phyloP scores from a whole-genome alignment of 768 basidiomycete species.

The Phallus indusiatus region DNA sequence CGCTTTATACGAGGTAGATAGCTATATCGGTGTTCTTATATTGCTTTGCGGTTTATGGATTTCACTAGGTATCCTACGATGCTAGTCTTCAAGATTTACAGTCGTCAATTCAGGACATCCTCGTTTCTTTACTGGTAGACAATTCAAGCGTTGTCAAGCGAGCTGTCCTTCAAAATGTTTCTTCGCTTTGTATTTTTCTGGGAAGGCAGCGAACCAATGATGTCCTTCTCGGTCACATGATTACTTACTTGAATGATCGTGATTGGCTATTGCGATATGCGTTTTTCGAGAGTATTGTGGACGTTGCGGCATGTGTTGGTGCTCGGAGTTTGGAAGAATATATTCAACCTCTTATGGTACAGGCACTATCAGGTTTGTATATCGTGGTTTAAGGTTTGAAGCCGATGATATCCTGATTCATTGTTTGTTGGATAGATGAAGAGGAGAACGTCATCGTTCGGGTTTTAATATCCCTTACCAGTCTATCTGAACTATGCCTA shows the following conservation, averaged over 20 bases:
- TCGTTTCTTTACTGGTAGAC: constrained; percentile 81
- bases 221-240: constrained; percentile 78
- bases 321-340: constrained; percentile 90
- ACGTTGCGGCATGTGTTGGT: constrained; percentile 90
- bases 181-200: constrained; percentile 85
- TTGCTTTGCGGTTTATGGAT: constrained; percentile 26
- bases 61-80: constrained; percentile 80
- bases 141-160: constrained; percentile 85
- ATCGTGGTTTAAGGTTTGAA: neutral
- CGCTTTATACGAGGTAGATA: constrained; percentile 66
- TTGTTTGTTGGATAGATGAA: constrained; percentile 47
- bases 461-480: constrained; percentile 80
- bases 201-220: constrained; percentile 92
- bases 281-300: constrained; percentile 94
- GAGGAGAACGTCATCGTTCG: constrained; percentile 92
- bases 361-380: constrained; percentile 77
- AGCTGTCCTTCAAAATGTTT: constrained; percentile 79
- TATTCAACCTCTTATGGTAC: constrained; percentile 92
- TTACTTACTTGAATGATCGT: constrained; percentile 60
- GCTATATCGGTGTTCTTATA: constrained; percentile 16
- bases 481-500: constrained; percentile 80
- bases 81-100: constrained; percentile 80
- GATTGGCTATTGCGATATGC: constrained; percentile 88
- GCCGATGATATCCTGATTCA: neutral
- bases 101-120: constrained; percentile 74